Evolutionary conservation across 306 rosid species (phyloP).

Genomic region (Vigna nakashimae): DNA sequence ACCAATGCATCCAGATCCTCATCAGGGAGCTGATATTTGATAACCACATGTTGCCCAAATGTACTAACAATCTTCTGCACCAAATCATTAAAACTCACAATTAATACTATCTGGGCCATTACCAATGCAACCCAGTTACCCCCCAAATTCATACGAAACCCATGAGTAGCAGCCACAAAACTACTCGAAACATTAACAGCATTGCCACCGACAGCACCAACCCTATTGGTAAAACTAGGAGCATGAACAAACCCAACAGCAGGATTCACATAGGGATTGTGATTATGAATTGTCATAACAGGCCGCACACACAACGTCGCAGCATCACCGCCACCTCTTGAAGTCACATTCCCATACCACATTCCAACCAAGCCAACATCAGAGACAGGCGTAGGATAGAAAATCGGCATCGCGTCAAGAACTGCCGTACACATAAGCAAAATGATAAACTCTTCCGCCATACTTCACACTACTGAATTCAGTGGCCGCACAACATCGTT

Average conservation of each 20-base stretch:
- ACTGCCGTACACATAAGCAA: conserved; percentile 46
- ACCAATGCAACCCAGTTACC: conserved; percentile 47
- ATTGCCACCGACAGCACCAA: conserved; percentile 49
- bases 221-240: conserved; percentile 51
- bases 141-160: conserved; percentile 58
- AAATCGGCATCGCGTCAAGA: conserved; percentile 55
- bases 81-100: conserved; percentile 66
- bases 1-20: conserved; percentile 98
- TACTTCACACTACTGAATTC: conserved; percentile 50
- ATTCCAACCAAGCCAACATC: conserved; percentile 64
- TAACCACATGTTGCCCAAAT: conserved; percentile 76
- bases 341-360: conserved; percentile 67
- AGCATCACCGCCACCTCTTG: conserved; percentile 53
- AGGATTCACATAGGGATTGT: conserved; percentile 55
- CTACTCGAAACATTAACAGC: conserved; percentile 57
- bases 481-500: conserved; percentile 56
- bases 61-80: conserved; percentile 73
- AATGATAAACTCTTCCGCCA: conserved; percentile 70
- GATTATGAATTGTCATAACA: conserved; percentile 41
- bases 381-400: conserved; percentile 53
- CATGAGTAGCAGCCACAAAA: conserved; percentile 44
- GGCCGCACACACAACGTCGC: conserved; percentile 67
- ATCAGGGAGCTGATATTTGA: conserved; percentile 92
- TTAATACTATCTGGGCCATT: conserved; percentile 49
- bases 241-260: conserved; percentile 52